Conservation (phyloP, 441 rosid species). For the Metrosideros polymorpha region DNA sequence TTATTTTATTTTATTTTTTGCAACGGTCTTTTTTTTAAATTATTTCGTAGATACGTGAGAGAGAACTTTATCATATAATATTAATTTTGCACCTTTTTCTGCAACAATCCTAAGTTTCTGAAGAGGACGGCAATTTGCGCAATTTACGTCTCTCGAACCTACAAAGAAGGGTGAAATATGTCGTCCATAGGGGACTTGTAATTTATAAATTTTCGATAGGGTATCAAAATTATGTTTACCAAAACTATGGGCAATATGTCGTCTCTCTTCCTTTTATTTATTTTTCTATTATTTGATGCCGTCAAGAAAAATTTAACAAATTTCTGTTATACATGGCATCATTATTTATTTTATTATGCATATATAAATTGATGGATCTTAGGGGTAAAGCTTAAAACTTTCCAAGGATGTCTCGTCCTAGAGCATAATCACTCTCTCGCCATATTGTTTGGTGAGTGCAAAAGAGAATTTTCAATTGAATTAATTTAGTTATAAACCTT, state of each 20-base stretch:
- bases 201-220: neutral
- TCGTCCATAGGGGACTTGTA: no score
- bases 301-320: neutral
- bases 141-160: no score
- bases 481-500: no score
- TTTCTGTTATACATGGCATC: neutral
- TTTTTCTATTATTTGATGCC: neutral
- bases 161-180: no score
- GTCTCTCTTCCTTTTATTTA: neutral
- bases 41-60: neutral
- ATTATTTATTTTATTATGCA: neutral
- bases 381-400: neutral
- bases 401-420: neutral
- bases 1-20: no score
- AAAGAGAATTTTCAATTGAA: no score
- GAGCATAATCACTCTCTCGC: neutral
- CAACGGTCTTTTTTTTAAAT: neutral
- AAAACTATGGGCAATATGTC: neutral
- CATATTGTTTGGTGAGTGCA: neutral
- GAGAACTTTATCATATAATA: neutral
- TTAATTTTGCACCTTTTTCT: neutral
- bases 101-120: neutral
- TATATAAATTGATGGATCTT: neutral
- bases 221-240: neutral
- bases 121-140: neutral